phyloP scores from a whole-genome alignment of 2,329 filamentous ascomycete genomes.

The Alternaria burnsii region DNA sequence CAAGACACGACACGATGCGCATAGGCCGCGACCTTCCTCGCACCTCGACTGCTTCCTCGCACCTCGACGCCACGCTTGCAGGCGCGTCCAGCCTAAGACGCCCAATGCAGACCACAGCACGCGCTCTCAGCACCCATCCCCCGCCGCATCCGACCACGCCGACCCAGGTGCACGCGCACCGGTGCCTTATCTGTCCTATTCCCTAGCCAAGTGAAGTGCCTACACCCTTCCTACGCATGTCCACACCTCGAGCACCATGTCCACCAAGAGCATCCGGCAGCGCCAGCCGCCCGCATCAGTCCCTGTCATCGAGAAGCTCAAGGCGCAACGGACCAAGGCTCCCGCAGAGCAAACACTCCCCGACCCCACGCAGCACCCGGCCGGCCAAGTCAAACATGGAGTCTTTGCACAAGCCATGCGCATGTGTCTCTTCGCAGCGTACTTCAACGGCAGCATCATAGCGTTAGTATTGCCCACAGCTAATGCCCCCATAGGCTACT shows the following conservation, averaged over 20 bases:
- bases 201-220: constrained; percentile 9
- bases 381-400: constrained; percentile 55
- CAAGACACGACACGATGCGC: constrained; percentile 12
- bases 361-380: constrained; percentile 38
- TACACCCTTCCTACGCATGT: constrained; percentile 5
- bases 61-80: neutral
- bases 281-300: constrained; percentile 43
- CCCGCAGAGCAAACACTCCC: constrained; percentile 6
- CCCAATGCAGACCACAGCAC: constrained; percentile 14
- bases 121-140: constrained; percentile 5
- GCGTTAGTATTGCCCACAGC: constrained; percentile 42
- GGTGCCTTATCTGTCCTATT: constrained; percentile 10
- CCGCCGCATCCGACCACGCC: constrained; percentile 12
- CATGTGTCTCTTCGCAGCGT: constrained; percentile 55
- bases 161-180: constrained; percentile 17
- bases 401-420: constrained; percentile 53
- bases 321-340: constrained; percentile 23
- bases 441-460: constrained; percentile 56
- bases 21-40: constrained; percentile 17
- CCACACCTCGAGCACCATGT: constrained; percentile 32
- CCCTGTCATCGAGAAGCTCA: constrained; percentile 24
- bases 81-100: neutral
- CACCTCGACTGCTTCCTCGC: neutral
- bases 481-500: constrained; percentile 32
- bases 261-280: constrained; percentile 41